Base-by-base conservation (phyloP, 2,329 filamentous ascomycete genomes). In the Dryadomyces quercus-mongolicae region DNA sequence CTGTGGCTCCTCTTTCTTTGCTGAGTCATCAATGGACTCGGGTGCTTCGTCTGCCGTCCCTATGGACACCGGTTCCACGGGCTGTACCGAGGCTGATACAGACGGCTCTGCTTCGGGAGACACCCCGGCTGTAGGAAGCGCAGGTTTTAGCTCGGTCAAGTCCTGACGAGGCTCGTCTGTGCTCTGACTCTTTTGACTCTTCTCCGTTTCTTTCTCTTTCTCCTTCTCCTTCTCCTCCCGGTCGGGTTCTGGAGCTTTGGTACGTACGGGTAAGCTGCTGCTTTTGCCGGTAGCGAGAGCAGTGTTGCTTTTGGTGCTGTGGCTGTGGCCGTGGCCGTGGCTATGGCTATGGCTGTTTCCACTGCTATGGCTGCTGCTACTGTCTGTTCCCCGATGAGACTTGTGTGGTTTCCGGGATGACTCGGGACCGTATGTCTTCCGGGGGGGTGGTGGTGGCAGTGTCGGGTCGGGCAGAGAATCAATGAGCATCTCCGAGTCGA, bases 401-500 rank as follows among this genome's bases (percentile, higher is more conserved):
- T 31, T 4, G 25, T 31, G 25, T 8, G 25, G 25, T 8, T 31
- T 31, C 25, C 25, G 25, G 8, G 25, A 31, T 4, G 25, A 31
- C 25, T 31, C 25, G 25, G 25, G 25, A 4, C 25, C 25, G 8
- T 31, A 31, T 8, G 25, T 5, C 25, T 31, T 31, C 4, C 25
- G 25, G 25, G 25, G 25, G 4, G 25, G 25, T 8, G 8, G 25
- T 4, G 25, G 25, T 31, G 25, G 25, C 25, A 31, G 25, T 31
- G 25, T 8, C 25, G 25, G 4, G 25, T 31, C 25, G 0, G 2
- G 21, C 15, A 18, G 36, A 3, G 22, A 58, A 31, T 21, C 70
- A 4, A 84, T 70, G n/a, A 90, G 71, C 36, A 84, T 77, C 21
- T 74, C 70, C 22, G 79, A 79, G 2, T 76, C 75, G 31, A 84